Evolutionary conservation across 352 stramenopile genomes (phyloP).

Genomic region (Lagenidium giganteum): DNA sequence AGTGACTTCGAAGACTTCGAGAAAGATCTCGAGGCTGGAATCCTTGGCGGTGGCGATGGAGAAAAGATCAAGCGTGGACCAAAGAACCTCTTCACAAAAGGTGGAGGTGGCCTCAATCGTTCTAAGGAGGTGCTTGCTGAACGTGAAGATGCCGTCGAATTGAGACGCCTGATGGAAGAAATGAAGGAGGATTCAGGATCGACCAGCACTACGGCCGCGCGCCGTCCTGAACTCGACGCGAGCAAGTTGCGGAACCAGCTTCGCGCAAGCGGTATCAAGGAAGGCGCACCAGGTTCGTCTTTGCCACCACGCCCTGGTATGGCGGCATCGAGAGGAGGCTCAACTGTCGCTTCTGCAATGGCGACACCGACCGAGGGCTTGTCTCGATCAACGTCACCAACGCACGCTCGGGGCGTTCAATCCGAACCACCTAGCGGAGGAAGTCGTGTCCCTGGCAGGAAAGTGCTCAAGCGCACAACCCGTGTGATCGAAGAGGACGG

Average conservation of each 20-base stretch:
- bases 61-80: conserved; percentile 57
- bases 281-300: conserved; percentile 24
- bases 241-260: conserved; percentile 63
- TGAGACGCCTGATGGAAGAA: conserved; percentile 72
- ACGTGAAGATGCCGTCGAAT: conserved; percentile 71
- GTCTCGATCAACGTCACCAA: conserved; percentile 63
- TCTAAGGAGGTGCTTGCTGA: conserved; percentile 66
- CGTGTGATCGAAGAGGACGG: conserved; percentile 79
- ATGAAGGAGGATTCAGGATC: conserved; percentile 70
- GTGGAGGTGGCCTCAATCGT: conserved; percentile 67
- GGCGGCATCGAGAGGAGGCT: conserved; percentile 45
- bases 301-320: conserved; percentile 20
- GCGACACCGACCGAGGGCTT: conserved; percentile 58
- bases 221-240: conserved; percentile 63
- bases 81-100: conserved; percentile 73
- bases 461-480: conserved; percentile 75
- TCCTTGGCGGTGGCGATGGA: conserved; percentile 50
- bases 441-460: conserved; percentile 17
- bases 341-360: conserved; percentile 57
- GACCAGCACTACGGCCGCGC: conserved; percentile 30
- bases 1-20: conserved; percentile 61
- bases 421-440: conserved; percentile 2
- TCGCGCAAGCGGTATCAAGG: conserved; percentile 64
- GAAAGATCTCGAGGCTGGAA: conserved; percentile 75
- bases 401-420: conserved; percentile 17